These are phyloP conservation scores for Pseudonectria buxi DNA, from an alignment of 2,329 filamentous ascomycete species.

Conservation along the genomic window DNA sequence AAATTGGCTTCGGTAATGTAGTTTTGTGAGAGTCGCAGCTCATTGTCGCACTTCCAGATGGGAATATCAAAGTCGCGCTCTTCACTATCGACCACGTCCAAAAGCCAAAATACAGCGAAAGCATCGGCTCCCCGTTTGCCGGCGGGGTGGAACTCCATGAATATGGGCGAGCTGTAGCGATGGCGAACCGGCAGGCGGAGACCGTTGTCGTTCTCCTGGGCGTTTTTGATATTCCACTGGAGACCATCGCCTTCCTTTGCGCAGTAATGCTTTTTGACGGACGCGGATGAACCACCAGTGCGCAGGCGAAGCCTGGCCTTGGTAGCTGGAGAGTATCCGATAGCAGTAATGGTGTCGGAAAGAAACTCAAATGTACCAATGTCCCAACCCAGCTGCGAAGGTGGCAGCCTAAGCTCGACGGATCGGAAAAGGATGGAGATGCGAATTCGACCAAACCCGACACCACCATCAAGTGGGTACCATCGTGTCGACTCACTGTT, in stretches of 20 bases:
- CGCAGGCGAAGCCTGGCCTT: conserved; percentile 73
- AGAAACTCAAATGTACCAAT: conserved; percentile 90
- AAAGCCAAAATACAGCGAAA: conserved; percentile 79
- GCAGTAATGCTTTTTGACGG: conserved; percentile 58
- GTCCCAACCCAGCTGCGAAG: conserved; percentile 83
- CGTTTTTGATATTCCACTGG: conserved; percentile 42
- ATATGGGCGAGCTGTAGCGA: conserved; percentile 81
- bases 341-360: conserved; percentile 61
- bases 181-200: conserved; percentile 80
- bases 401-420: conserved; percentile 79
- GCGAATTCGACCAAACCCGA: conserved; percentile 83
- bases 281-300: conserved; percentile 77
- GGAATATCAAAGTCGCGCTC: conserved; percentile 76
- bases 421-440: conserved; percentile 88
- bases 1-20: conserved; percentile 81
- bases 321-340: conserved; percentile 52
- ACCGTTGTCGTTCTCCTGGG: conserved; percentile 30
- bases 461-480: conserved; percentile 94
- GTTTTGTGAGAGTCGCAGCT: conserved; percentile 76
- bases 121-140: conserved; percentile 65
- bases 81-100: conserved; percentile 76
- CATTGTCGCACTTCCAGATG: conserved; percentile 76
- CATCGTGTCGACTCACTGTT: conserved; percentile 81
- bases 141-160: conserved; percentile 73
- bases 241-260: conserved; percentile 50